Percentiles rank a stretch among this genome's conserved stretches.
Conservation (phyloP, 768 basidiomycete species). For the Lyophyllum decastes region DNA sequence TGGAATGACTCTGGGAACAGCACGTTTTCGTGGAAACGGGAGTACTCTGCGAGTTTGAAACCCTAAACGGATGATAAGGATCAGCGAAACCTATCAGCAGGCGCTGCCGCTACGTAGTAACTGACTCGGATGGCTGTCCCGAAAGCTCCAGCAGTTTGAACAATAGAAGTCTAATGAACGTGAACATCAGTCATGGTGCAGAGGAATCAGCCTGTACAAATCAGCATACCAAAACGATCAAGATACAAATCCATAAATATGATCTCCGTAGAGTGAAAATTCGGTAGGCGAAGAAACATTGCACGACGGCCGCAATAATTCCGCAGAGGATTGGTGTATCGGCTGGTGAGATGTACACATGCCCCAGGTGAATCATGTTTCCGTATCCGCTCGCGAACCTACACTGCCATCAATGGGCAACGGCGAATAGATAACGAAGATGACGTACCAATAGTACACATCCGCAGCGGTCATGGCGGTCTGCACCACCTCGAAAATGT, state of each 20-base stretch:
- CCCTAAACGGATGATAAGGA: neutral
- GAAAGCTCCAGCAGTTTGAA: neutral
- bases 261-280: slow-evolving; percentile 16
- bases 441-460: neutral
- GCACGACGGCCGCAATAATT: slow-evolving; percentile 20
- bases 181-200: neutral
- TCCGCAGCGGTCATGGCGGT: neutral
- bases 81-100: neutral
- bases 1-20: neutral
- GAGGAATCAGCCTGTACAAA: neutral
- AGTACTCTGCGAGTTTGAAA: neutral
- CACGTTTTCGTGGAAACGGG: neutral
- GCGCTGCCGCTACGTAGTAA: neutral
- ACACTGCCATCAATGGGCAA: neutral
- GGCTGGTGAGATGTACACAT: slow-evolving; percentile 20
- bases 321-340: slow-evolving; percentile 19
- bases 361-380: slow-evolving; percentile 10
- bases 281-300: slow-evolving; percentile 21
- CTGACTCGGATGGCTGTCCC: neutral
- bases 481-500: neutral
- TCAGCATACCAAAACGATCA: neutral
- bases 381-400: slow-evolving; percentile 21
- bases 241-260: slow-evolving; percentile 9
- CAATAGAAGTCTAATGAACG: neutral
- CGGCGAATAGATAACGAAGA: too few relatives aligned